A percentile compares a stretch with the other conserved stretches of the same genome.
Evolutionary conservation across 768 basidiomycete genomes (phyloP).

Genomic region (Boletus vinaceobasis): DNA sequence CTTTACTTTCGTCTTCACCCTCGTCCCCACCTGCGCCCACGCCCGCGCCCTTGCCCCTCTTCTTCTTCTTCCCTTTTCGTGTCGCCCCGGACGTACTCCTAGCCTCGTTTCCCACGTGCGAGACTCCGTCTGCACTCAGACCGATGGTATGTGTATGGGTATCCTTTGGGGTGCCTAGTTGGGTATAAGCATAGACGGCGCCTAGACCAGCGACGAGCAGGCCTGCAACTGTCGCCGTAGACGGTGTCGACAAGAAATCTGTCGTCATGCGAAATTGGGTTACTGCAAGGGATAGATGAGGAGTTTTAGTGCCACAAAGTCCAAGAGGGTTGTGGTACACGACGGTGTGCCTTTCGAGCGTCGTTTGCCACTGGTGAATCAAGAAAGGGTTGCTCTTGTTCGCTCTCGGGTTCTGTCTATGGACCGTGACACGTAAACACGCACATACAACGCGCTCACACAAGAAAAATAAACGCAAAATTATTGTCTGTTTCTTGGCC

Average conservation of each 20-base stretch:
- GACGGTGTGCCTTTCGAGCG: no score
- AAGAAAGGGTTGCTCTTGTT: no score
- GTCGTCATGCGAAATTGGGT: conserved; percentile 33
- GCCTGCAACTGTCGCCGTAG: conserved; percentile 32
- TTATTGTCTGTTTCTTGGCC: no score
- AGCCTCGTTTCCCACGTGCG: not conserved
- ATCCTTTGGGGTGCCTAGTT: not conserved
- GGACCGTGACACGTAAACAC: no score
- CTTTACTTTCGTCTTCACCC: not conserved
- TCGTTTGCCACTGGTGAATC: no score
- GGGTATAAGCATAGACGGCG: conserved; percentile 18
- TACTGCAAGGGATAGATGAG: not conserved
- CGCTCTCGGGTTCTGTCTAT: no score
- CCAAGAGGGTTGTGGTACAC: not conserved
- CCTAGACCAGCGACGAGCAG: conserved; percentile 19
- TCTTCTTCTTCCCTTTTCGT: not conserved
- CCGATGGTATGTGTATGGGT: not conserved
- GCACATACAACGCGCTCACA: no score
- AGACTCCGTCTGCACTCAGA: not conserved
- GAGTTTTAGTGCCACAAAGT: not conserved
- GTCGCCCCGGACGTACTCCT: not conserved
- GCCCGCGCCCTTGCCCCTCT: not conserved
- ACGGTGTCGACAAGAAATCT: conserved; percentile 37
- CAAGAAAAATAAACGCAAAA: conserved; percentile 32
- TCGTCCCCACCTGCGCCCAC: not conserved